Percentiles rank a stretch among this genome's conserved stretches.
These are phyloP conservation scores for Escovopsis sp. DNA, from an alignment of 2,329 filamentous ascomycete genomes.

Conservation along the genomic window DNA sequence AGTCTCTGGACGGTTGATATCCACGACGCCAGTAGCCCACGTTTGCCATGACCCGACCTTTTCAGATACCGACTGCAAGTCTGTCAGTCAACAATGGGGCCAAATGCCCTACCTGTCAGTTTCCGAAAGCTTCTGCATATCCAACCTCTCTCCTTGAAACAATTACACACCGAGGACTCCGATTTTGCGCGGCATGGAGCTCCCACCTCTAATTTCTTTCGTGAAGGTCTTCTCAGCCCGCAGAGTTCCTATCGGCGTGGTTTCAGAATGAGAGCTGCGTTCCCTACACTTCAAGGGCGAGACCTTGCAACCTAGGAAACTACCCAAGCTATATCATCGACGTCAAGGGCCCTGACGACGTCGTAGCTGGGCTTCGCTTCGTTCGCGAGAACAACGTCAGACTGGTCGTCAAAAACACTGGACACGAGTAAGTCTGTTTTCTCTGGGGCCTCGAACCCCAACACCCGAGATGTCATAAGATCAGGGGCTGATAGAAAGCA, in stretches of 20 bases:
- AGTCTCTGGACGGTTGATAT: slow-evolving; percentile 32
- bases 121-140: too few species aligned
- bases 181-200: too few species aligned
- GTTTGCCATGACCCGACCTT: slow-evolving; percentile 33
- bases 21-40: slow-evolving; percentile 32
- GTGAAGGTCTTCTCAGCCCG: background rate
- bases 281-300: slow-evolving; percentile 19
- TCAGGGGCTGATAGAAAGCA: background rate
- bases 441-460: background rate
- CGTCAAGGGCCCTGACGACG: slow-evolving; percentile 14
- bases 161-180: too few species aligned
- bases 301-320: slow-evolving; percentile 25
- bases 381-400: slow-evolving; percentile 19
- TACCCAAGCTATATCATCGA: slow-evolving; percentile 22
- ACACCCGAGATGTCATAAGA: too few species aligned
- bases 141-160: too few species aligned
- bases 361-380: slow-evolving; percentile 17
- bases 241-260: slow-evolving; percentile 16
- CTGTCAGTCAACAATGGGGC: background rate
- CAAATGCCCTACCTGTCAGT: background rate
- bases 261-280: slow-evolving; percentile 17
- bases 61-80: slow-evolving; percentile 25
- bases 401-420: slow-evolving; percentile 17
- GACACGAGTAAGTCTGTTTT: slow-evolving; percentile 11
- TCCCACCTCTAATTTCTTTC: background rate